phyloP scores from a whole-genome alignment of 306 rosid species.

The barrel medic (Medicago truncatula) region MtrunA17r5.0-ANR NC_053048.1:29483501-29484000 shows the following conservation, averaged over 20 bases:
- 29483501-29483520: not conserved
- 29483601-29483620: not conserved
- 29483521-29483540: not conserved
- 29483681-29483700: slow-evolving; percentile 44
- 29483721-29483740: slow-evolving; percentile 48
- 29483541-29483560: too few species aligned
- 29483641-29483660: slow-evolving; percentile 14
- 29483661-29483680: slow-evolving; percentile 28
- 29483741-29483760: not conserved
- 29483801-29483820: too few species aligned
- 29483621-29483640: not conserved
- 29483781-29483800: too few species aligned
- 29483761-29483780: not conserved
- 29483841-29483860: too few species aligned
- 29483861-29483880: too few species aligned
- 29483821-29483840: too few species aligned
- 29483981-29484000: not conserved
- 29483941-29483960: too few species aligned
- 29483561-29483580: too few species aligned
- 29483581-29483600: not conserved
- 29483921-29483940: too few species aligned
- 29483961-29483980: not conserved
- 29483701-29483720: slow-evolving; percentile 49
- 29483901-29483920: too few species aligned
- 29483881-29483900: too few species aligned